Percentiles rank a stretch among this genome's conserved stretches.
These are phyloP conservation scores for Canariomyces notabilis DNA, from an alignment of 2,329 filamentous ascomycete genomes.

Conservation along the genomic window DNA sequence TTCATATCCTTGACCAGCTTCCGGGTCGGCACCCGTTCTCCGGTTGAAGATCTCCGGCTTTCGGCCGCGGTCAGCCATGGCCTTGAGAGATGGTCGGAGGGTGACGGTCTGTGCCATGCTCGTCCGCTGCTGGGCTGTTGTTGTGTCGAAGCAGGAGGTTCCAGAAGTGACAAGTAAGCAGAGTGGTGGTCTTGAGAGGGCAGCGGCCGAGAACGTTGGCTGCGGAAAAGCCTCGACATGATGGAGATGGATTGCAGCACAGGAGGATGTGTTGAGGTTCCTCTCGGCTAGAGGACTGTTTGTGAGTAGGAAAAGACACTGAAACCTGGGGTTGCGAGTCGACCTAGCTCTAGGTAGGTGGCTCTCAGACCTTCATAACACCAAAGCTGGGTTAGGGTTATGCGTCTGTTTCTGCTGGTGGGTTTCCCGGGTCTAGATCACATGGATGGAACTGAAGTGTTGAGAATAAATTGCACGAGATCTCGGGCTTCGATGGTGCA, in stretches of 20 bases:
- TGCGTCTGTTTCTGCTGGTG: no score
- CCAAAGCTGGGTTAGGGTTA: conserved; percentile 1
- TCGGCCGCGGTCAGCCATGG: conserved; percentile 20
- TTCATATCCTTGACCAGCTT: conserved; percentile 25
- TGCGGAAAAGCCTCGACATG: conserved; percentile 22
- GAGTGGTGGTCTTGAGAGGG: conserved; percentile 12
- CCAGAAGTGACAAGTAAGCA: conserved; percentile 23
- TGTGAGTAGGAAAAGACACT: neutral
- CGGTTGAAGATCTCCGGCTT: conserved; percentile 11
- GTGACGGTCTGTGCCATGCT: conserved; percentile 9
- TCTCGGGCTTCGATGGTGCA: no score
- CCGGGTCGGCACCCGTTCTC: conserved; percentile 21
- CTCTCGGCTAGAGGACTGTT: neutral
- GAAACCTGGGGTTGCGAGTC: neutral
- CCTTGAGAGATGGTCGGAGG: conserved; percentile 9
- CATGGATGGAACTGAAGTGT: no score
- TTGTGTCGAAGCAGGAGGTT: conserved; percentile 6
- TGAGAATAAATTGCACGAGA: no score
- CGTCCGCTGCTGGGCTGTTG: conserved; percentile 1
- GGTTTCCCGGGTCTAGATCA: no score
- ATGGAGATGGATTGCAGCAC: neutral
- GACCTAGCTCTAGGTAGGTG: neutral
- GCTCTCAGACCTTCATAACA: neutral
- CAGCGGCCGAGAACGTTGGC: conserved; percentile 7
- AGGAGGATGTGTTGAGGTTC: neutral